Evolutionary conservation across 228 moss, liverwort and hornwort species (phyloP).

Genomic region (Sphagnum fallax): DNA sequence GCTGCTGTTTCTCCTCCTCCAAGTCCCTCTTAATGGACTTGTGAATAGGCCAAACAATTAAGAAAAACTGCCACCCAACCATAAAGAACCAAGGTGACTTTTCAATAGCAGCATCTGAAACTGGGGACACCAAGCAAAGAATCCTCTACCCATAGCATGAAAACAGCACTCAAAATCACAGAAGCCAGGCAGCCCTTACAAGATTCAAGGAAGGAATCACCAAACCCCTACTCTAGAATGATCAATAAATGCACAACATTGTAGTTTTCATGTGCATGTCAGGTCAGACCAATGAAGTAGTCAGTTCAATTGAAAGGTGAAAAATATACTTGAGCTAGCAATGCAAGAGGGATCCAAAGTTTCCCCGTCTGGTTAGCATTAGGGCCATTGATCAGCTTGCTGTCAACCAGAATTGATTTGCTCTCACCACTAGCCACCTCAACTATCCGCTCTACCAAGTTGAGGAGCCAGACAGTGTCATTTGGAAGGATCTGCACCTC

Average conservation of each 20-base stretch:
- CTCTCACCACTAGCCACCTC: slow-evolving; percentile 71
- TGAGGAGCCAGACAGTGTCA: slow-evolving; percentile 76
- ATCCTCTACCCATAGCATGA: neutral
- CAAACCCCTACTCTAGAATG: too few species aligned
- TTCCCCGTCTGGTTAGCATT: slow-evolving; percentile 93
- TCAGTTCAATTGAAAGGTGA: too few species aligned
- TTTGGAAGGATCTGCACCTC: slow-evolving; percentile 75
- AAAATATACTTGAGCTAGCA: slow-evolving; percentile 68
- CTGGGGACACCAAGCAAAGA: neutral
- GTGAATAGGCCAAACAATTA: slow-evolving; percentile 67
- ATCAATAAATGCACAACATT: too few species aligned
- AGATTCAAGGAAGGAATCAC: neutral
- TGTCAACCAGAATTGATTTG: slow-evolving; percentile 68
- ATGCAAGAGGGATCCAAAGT: slow-evolving; percentile 87
- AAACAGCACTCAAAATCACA: neutral
- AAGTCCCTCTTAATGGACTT: slow-evolving; percentile 74
- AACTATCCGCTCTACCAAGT: slow-evolving; percentile 79
- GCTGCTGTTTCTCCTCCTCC: slow-evolving; percentile 66
- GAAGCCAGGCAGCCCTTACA: neutral
- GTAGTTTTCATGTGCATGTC: too few species aligned
- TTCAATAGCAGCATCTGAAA: neutral
- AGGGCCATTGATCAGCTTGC: slow-evolving; percentile 93
- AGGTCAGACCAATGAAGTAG: too few species aligned
- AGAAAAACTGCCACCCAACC: slow-evolving; percentile 50
- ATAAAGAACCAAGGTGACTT: neutral